A percentile compares a stretch with the other conserved stretches of the same genome.
These are phyloP conservation scores for Mycocentrospora acerina DNA, from an alignment of 2,329 filamentous ascomycete genomes.

Conservation along the genomic window DNA sequence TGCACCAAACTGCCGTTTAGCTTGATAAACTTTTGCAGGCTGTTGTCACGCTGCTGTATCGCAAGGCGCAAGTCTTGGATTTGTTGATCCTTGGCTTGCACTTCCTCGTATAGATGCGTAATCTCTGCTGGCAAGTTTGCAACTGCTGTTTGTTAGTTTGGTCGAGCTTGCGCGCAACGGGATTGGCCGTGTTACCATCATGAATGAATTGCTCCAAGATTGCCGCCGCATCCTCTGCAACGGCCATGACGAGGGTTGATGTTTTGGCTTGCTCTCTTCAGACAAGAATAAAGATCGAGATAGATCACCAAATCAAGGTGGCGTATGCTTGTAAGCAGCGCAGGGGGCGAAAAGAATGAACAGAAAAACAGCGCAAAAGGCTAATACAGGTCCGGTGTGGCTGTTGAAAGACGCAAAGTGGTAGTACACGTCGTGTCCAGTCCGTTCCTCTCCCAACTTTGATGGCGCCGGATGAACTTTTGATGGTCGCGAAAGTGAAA, in stretches of 20 bases:
- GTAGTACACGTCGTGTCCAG: too few species aligned
- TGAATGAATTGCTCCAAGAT: constrained; percentile 79
- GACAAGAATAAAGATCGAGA: too few species aligned
- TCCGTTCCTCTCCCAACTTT: too few species aligned
- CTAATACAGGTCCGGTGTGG: too few species aligned
- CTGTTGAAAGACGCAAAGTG: too few species aligned
- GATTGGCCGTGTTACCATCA: constrained; percentile 52
- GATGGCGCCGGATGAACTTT: too few species aligned
- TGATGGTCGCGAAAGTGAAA: background rate
- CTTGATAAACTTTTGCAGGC: constrained; percentile 81
- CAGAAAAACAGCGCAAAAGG: too few species aligned
- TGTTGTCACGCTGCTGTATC: constrained; percentile 71
- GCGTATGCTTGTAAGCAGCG: too few species aligned
- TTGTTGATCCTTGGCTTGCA: constrained; percentile 74
- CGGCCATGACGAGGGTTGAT: constrained; percentile 27
- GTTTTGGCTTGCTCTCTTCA: background rate
- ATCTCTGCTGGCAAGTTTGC: constrained; percentile 82
- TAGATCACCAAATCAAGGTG: too few species aligned
- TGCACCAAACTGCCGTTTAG: constrained; percentile 70
- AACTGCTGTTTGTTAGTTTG: constrained; percentile 45
- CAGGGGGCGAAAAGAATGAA: background rate
- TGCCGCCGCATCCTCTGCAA: constrained; percentile 62
- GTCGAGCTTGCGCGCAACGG: background rate
- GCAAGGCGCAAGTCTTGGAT: constrained; percentile 68
- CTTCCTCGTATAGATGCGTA: constrained; percentile 80